These are phyloP conservation scores for Senna siamea DNA, from an alignment of 306 rosid species.

Conservation along the genomic window DNA sequence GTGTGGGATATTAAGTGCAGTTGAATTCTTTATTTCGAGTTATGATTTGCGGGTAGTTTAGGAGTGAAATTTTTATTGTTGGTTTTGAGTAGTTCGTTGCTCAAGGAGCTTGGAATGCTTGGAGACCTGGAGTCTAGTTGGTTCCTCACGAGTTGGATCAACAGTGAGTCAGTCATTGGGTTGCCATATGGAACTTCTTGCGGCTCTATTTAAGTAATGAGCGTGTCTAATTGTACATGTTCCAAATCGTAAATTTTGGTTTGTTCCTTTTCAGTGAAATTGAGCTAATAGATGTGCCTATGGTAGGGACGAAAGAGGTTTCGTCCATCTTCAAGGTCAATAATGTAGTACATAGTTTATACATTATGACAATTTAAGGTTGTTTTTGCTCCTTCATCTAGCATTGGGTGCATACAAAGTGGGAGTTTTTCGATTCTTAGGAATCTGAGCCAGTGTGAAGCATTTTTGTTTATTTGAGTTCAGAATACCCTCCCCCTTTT, in stretches of 20 bases:
- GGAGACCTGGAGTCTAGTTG: background rate
- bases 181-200: background rate
- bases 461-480: slow-evolving; percentile 3
- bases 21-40: background rate
- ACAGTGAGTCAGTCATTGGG: background rate
- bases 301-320: background rate
- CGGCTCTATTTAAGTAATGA: background rate
- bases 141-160: background rate
- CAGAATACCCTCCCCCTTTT: background rate
- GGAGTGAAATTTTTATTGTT: background rate
- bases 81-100: slow-evolving; percentile 12
- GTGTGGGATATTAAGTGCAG: background rate
- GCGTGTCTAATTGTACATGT: background rate
- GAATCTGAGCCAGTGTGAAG: slow-evolving; percentile 7
- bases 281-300: slow-evolving; percentile 12
- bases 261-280: background rate
- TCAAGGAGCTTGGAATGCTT: background rate
- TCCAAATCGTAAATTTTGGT: background rate
- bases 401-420: background rate
- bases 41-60: background rate
- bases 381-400: background rate
- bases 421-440: slow-evolving; percentile 12
- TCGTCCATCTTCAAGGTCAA: slow-evolving; percentile 18
- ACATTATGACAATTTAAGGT: background rate
- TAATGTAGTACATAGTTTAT: background rate